Base-by-base conservation (phyloP, 169 alveolate genomes). In the Cyclospora cayetanensis region DNA sequence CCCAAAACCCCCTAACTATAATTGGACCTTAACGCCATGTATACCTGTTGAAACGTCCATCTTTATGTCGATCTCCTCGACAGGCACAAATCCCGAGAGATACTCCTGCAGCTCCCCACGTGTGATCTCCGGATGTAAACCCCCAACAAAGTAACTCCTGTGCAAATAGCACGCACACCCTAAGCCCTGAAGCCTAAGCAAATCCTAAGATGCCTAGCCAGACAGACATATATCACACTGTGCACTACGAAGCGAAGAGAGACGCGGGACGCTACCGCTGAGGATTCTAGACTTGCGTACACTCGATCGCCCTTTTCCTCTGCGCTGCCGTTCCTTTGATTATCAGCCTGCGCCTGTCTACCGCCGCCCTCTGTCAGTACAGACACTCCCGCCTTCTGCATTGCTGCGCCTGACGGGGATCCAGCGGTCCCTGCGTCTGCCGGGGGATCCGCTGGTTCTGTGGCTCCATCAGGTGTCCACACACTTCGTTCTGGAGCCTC, bases 141-240 rank as follows among this genome's bases (percentile, higher is more conserved):
- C 89, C 25, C 89, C 89, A 79, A 79, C 89, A 52, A 79, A 79
- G 89, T 39, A 79, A 79, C 89, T 79, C 74, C 89, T 79, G 74
- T 5, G 37, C 76, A 52, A 20, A 42, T 53, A 79, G 0, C 27
- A 18, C 12, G 37, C 34, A 2, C 27, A 4, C 55, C n/a, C 11
- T 31, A 31, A 27, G 27, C 2, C 39, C 43, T 39, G 35, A 52
- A 4, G 20, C 37, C 41, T 79, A 27, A 52, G 7, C 53, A 18
- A n/a, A 11, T 31, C 53, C 60, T 12, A 46, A 46, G 60, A 22
- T 46, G 55, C 70, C 2, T 0, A 5, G 4, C 52, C 27, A 41
- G 9, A 12, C 70, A 79, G 2, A 25, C 22, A 74, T 35, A 50
- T 37, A 15, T 22, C 0, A 55, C 83, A n/a, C 0, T 39, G 37